Conservation (phyloP, 768 basidiomycete species). For the Suillus spraguei region DNA sequence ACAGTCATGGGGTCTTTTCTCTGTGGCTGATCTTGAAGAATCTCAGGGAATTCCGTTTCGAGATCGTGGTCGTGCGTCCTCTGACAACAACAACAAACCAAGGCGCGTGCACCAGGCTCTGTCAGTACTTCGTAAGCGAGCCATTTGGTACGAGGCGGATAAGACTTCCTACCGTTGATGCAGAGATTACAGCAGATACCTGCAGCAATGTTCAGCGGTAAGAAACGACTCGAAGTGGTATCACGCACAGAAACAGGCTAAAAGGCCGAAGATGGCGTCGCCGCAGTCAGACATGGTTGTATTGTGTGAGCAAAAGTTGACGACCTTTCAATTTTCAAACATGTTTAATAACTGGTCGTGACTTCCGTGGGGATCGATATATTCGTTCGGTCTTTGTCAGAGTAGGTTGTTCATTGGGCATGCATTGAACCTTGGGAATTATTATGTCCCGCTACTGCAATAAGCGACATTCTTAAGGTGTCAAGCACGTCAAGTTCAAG, state of each 20-base stretch:
- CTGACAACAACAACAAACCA: slow-evolving; percentile 17
- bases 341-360: background rate
- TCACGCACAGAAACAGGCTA: slow-evolving; percentile 20
- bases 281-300: slow-evolving; percentile 21
- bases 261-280: slow-evolving; percentile 22
- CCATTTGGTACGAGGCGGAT: background rate
- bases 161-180: background rate
- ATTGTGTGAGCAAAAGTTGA: background rate
- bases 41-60: background rate
- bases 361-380: background rate
- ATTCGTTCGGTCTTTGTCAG: background rate
- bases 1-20: slow-evolving; percentile 17
- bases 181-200: background rate
- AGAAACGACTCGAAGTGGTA: slow-evolving; percentile 11
- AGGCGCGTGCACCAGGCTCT: slow-evolving; percentile 20
- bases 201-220: slow-evolving; percentile 16
- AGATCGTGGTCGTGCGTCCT: slow-evolving; percentile 11
- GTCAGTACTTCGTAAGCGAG: background rate
- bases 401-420: background rate
- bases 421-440: background rate
- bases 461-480: too few species aligned
- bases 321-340: background rate
- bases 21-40: slow-evolving; percentile 24
- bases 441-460: background rate
- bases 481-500: too few species aligned